phyloP scores from a whole-genome alignment of 257 asterid species.

The Fraxinus americana region DNA sequence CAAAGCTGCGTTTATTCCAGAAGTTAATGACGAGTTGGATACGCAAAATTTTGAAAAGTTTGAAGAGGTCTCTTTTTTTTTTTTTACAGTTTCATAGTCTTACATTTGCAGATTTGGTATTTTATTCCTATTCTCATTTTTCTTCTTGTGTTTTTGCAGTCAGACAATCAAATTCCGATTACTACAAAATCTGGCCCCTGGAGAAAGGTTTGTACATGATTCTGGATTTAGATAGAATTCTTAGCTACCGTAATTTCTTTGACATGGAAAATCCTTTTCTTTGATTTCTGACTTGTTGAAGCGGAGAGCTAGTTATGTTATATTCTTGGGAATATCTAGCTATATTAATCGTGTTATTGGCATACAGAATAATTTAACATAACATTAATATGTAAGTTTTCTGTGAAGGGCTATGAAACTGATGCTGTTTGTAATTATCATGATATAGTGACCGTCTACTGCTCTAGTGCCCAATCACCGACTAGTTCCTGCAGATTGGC shows the following conservation, averaged over 20 bases:
- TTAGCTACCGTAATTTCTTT: background rate
- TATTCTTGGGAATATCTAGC: too few relatives aligned
- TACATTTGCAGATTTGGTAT: background rate
- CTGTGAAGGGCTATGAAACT: too few relatives aligned
- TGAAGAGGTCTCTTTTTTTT: constrained; percentile 71
- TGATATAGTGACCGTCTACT: too few relatives aligned
- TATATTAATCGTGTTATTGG: too few relatives aligned
- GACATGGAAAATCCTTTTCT: background rate
- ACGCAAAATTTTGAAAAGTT: constrained; percentile 98
- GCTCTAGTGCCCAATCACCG: too few relatives aligned
- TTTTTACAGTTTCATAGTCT: background rate
- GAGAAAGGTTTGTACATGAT: constrained; percentile 79
- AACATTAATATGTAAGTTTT: too few relatives aligned
- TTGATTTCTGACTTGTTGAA: too few relatives aligned
- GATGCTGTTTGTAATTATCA: too few relatives aligned
- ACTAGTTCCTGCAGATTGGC: too few relatives aligned
- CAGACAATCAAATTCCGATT: constrained; percentile 63
- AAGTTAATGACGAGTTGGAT: constrained; percentile 91
- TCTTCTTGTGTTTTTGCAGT: constrained; percentile 42
- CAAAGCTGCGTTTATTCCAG: constrained; percentile 96
- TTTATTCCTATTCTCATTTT: constrained; percentile 15
- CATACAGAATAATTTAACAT: too few relatives aligned
- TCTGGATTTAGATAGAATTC: constrained; percentile 14
- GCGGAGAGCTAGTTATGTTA: too few relatives aligned
- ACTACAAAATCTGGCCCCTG: constrained; percentile 93